These are phyloP conservation scores for Porodaedalea pini DNA, from an alignment of 1,284 basidiomycete genomes.

Conservation along the genomic window DNA sequence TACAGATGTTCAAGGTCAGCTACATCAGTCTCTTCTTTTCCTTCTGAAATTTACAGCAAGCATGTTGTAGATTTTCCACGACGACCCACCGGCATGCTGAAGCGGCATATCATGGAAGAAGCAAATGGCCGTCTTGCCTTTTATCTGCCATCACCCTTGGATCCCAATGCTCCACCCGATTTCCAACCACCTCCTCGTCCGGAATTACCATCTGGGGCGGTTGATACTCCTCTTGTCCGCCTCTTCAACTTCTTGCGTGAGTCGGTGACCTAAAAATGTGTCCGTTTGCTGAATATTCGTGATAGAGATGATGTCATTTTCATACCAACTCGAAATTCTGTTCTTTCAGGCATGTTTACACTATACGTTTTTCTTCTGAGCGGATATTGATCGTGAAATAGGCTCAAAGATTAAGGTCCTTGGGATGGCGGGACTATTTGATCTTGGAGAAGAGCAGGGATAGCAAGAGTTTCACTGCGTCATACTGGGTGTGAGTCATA, in stretches of 20 bases:
- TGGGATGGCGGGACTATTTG: slow-evolving; percentile 75
- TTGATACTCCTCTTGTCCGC: slow-evolving; percentile 75
- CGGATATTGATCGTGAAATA: slow-evolving; percentile 26
- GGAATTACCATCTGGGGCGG: slow-evolving; percentile 53
- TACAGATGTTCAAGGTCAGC: slow-evolving; percentile 63
- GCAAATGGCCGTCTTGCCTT: slow-evolving; percentile 61
- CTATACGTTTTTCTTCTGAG: neutral
- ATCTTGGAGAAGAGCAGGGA: slow-evolving; percentile 60
- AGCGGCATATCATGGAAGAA: slow-evolving; percentile 67
- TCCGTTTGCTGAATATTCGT: neutral
- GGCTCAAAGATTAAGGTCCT: slow-evolving; percentile 67
- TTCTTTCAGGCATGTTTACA: slow-evolving; percentile 61
- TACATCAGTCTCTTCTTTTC: neutral
- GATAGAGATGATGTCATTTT: slow-evolving; percentile 79
- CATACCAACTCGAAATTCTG: slow-evolving; percentile 80
- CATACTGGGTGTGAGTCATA: slow-evolving; percentile 71
- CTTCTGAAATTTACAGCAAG: slow-evolving; percentile 1
- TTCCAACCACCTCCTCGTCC: slow-evolving; percentile 46
- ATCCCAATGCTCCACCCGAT: slow-evolving; percentile 39
- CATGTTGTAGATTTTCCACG: slow-evolving; percentile 68
- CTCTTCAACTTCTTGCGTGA: slow-evolving; percentile 78
- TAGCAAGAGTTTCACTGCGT: slow-evolving; percentile 59
- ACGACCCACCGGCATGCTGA: slow-evolving; percentile 58
- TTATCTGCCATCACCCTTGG: slow-evolving; percentile 50
- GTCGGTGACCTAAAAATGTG: slow-evolving; percentile 28